These are phyloP conservation scores for Neurospora hispaniola DNA, from an alignment of 495 filamentous ascomycete species.

Conservation along the genomic window DNA sequence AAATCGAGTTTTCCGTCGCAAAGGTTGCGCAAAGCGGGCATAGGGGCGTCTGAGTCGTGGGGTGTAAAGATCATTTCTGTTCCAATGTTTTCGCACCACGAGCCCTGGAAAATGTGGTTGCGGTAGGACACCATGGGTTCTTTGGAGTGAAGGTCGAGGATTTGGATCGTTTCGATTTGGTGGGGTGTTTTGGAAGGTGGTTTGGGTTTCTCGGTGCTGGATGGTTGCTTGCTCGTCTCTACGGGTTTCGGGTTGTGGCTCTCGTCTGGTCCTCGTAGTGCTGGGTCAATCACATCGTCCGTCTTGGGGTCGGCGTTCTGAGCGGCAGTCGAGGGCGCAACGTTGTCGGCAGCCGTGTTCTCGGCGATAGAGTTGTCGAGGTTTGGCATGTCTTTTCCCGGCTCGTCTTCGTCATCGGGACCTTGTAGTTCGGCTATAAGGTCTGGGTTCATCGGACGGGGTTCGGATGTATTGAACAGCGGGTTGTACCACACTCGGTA, in stretches of 20 bases:
- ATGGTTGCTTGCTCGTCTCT: not conserved
- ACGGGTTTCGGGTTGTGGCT: not conserved
- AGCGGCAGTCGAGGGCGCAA: not conserved
- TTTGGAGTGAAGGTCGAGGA: slow-evolving; percentile 62
- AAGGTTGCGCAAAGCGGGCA: slow-evolving; percentile 33
- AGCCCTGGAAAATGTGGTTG: slow-evolving; percentile 60
- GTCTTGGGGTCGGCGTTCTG: slow-evolving; percentile 2
- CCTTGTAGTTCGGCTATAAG: slow-evolving; percentile 20
- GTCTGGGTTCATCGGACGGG: slow-evolving; percentile 6
- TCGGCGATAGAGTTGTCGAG: slow-evolving; percentile 12
- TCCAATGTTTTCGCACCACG: slow-evolving; percentile 68
- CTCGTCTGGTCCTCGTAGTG: slow-evolving; percentile 1
- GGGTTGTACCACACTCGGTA: slow-evolving; percentile 30
- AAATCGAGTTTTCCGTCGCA: slow-evolving; percentile 42
- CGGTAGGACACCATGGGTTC: slow-evolving; percentile 67
- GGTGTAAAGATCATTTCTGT: slow-evolving; percentile 65
- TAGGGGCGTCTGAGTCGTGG: slow-evolving; percentile 29
- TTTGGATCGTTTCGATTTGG: slow-evolving; percentile 44
- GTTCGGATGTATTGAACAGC: slow-evolving; percentile 18
- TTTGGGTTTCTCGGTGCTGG: slow-evolving; percentile 10
- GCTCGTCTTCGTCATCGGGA: slow-evolving; percentile 18
- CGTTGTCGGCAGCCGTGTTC: slow-evolving; percentile 3
- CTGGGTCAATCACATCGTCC: slow-evolving; percentile 6
- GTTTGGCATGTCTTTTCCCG: slow-evolving; percentile 17
- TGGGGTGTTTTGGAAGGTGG: slow-evolving; percentile 12